Evolutionary conservation across 768 basidiomycete species (phyloP).

Genomic region (Mrakia blollopis): DNA sequence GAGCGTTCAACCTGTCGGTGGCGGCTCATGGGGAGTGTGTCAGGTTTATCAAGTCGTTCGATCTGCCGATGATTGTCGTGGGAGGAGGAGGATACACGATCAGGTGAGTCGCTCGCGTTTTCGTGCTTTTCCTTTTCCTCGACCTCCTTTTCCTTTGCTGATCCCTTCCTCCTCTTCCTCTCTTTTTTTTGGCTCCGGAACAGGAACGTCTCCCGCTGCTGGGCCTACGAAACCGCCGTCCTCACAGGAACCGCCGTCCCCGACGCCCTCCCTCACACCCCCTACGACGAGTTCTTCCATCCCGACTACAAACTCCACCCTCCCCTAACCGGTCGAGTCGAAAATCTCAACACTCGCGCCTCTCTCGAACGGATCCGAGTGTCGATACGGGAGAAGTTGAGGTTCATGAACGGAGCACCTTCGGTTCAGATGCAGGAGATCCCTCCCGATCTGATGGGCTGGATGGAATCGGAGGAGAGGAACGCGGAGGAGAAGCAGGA

Average conservation of each 20-base stretch:
- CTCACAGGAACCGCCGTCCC: slow-evolving; percentile 77
- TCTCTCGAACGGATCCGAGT: slow-evolving; percentile 83
- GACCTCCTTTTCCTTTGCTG: background rate
- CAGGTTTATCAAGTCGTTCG: slow-evolving; percentile 88
- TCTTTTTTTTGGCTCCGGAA: background rate
- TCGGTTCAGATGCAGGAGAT: slow-evolving; percentile 95
- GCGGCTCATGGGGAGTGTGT: slow-evolving; percentile 98
- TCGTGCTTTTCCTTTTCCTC: background rate
- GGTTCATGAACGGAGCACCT: slow-evolving; percentile 93
- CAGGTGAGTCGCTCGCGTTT: slow-evolving; percentile 42
- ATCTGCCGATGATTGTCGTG: slow-evolving; percentile 80
- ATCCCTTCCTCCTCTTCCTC: too few relatives aligned
- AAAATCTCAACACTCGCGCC: slow-evolving; percentile 81
- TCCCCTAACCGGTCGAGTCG: slow-evolving; percentile 80
- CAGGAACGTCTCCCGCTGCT: slow-evolving; percentile 92
- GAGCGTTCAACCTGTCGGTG: slow-evolving; percentile 95
- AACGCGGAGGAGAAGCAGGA: slow-evolving; percentile 66
- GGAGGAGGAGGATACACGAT: slow-evolving; percentile 97
- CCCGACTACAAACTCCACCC: slow-evolving; percentile 93
- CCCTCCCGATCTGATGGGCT: slow-evolving; percentile 76
- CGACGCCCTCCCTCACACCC: slow-evolving; percentile 78
- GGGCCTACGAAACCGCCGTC: slow-evolving; percentile 96
- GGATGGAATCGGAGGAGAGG: slow-evolving; percentile 67
- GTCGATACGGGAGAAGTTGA: slow-evolving; percentile 75
- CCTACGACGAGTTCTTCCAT: slow-evolving; percentile 83